phyloP scores from a whole-genome alignment of 345 rosid species.

The Aquilaria yunnanensis region DNA sequence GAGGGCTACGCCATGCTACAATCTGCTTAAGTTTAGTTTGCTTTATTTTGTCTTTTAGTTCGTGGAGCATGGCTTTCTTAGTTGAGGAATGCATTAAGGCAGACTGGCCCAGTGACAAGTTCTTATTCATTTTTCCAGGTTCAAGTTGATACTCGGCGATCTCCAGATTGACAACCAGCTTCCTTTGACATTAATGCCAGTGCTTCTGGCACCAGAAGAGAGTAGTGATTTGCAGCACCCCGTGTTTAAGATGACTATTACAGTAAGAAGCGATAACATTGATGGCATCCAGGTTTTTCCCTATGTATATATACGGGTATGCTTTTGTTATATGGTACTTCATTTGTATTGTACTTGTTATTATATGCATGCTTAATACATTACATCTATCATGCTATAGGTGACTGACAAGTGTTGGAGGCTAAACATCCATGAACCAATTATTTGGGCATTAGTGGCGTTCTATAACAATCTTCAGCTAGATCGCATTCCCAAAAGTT shows the following conservation, averaged over 20 bases:
- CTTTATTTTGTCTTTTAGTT: too few species aligned
- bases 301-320: conserved; percentile 85
- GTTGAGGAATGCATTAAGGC: too few species aligned
- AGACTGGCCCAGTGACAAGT: not conserved
- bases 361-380: conserved; percentile 11
- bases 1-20: too few species aligned
- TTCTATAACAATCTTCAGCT: conserved; percentile 79
- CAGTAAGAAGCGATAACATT: conserved; percentile 63
- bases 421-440: conserved; percentile 90
- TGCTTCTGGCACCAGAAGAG: conserved; percentile 84
- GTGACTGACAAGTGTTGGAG: conserved; percentile 85
- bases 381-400: conserved; percentile 29
- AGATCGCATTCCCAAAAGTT: conserved; percentile 65
- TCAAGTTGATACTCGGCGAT: conserved; percentile 82
- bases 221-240: conserved; percentile 67
- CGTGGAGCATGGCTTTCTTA: too few species aligned
- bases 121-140: conserved; percentile 47
- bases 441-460: conserved; percentile 86
- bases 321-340: conserved; percentile 10
- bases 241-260: conserved; percentile 87
- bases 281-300: conserved; percentile 84
- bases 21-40: too few species aligned
- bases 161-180: conserved; percentile 96
- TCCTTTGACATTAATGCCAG: conserved; percentile 91
- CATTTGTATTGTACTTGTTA: conserved; percentile 7